A percentile compares a stretch with the other conserved stretches of the same genome.
Evolutionary conservation across 306 rosid genomes (phyloP).

Genomic region (Albizia julibrissin): DNA sequence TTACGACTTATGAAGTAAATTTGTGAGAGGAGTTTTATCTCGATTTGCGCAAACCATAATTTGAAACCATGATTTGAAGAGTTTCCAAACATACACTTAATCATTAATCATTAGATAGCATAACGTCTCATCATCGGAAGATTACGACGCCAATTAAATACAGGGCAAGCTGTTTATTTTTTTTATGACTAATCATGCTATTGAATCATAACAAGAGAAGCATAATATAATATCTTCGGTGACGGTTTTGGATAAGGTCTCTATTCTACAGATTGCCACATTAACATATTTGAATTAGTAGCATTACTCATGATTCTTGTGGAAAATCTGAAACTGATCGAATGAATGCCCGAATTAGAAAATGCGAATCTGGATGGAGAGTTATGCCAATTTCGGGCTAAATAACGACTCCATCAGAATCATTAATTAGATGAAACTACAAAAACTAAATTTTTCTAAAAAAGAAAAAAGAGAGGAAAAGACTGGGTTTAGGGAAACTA

Average conservation of each 20-base stretch:
- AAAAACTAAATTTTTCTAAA: background rate
- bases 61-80: too few species aligned
- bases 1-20: too few species aligned
- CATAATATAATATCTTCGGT: too few species aligned
- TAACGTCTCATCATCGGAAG: background rate
- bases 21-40: too few species aligned
- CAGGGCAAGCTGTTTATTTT: background rate
- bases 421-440: background rate
- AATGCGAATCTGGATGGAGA: background rate
- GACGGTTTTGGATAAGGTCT: background rate
- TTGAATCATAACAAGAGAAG: too few species aligned
- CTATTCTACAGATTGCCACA: background rate
- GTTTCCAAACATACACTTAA: too few species aligned
- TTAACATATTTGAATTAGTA: background rate
- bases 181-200: background rate
- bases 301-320: background rate
- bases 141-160: background rate
- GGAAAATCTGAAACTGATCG: too few species aligned
- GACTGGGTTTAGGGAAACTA: background rate
- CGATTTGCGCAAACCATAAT: too few species aligned
- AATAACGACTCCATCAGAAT: background rate
- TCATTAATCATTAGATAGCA: background rate
- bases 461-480: background rate
- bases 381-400: conserved; percentile 22
- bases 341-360: too few species aligned